Evolutionary conservation across 2,329 filamentous ascomycete genomes (phyloP), one percentile per base, ranked within the genome.

Genomic region (Sporothrix luriei): DNA sequence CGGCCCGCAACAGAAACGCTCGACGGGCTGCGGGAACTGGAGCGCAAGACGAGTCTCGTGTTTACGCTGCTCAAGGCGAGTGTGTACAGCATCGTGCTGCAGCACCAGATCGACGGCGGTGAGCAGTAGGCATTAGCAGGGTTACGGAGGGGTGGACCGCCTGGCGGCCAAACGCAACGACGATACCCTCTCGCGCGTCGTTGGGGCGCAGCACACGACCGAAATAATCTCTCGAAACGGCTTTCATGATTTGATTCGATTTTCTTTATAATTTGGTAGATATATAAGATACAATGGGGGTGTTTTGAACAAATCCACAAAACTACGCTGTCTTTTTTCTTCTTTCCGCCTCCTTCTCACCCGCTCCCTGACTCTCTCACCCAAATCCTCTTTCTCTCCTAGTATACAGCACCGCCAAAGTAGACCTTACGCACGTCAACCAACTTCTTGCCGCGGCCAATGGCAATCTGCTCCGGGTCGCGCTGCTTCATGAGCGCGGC

Each of bases 381-480:
- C 29, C 29, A 29, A 33, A 26, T 24, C 5, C 43, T 26, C 40
- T 13, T 14, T 43, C 40, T 26, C 24, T 14, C 14, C 74, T 85
- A 88, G 77, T 87, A 85, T 79, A 90, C 85, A 80, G 85, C 85
- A 51, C 93, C 93, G 67, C 92, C 93, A 81, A 97, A 98, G 83
- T 99, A 99, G 77, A 98, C 95, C 84, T 95, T 97, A 75, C 95
- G 85, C 73, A 94, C 92, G 83, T 99, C 95, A 46, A 99, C 93
- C 77, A 99, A 79, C 86, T 99, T 99, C 87, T 92, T 94, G 72
- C 95, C 94, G 73, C 94, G 84, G 67, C 93, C 94, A 65, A 91
- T 86, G 69, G 95, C 95, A 77, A 99, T 90, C 77, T 94, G 89
- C 78, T 98, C 92, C 40, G 95, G 95, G 77, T 97, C 85, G 72